Conservation (phyloP, 2,329 filamentous ascomycete genomes). For the Aspergillus latus region DNA sequence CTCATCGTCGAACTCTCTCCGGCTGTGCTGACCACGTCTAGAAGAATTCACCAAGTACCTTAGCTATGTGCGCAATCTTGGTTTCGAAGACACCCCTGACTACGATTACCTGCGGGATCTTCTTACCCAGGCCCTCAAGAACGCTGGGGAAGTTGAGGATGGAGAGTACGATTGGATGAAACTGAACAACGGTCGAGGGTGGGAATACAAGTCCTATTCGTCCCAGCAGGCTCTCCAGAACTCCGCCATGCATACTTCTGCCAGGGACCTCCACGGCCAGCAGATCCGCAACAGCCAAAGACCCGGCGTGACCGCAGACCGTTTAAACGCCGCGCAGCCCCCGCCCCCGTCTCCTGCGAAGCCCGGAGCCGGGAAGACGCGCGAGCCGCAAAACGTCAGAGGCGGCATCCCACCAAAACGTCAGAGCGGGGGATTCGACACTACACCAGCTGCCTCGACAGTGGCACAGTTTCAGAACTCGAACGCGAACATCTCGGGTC, state of each 20-base stretch:
- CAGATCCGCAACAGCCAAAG: slow-evolving; percentile 59
- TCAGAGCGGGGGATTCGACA: slow-evolving; percentile 65
- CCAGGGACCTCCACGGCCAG: slow-evolving; percentile 76
- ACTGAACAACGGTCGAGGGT: slow-evolving; percentile 87
- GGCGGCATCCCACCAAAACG: slow-evolving; percentile 73
- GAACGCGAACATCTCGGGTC: slow-evolving; percentile 74
- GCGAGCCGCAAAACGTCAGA: slow-evolving; percentile 72
- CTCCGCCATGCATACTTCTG: slow-evolving; percentile 75
- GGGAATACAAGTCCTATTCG: slow-evolving; percentile 75
- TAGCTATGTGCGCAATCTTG: slow-evolving; percentile 94
- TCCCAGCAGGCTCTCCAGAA: slow-evolving; percentile 74
- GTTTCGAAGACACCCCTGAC: slow-evolving; percentile 97
- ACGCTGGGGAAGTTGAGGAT: slow-evolving; percentile 90
- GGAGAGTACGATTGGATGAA: slow-evolving; percentile 99
- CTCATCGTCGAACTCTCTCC: neutral
- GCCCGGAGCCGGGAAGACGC: slow-evolving; percentile 69
- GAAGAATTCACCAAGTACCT: slow-evolving; percentile 98
- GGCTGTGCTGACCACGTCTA: slow-evolving; percentile 29
- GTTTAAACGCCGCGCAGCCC: slow-evolving; percentile 93
- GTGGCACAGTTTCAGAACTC: slow-evolving; percentile 97
- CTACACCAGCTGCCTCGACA: slow-evolving; percentile 84
- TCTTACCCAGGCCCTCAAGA: slow-evolving; percentile 94
- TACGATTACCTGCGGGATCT: slow-evolving; percentile 97
- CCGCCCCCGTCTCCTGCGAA: slow-evolving; percentile 83
- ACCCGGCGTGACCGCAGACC: slow-evolving; percentile 71